Percentiles rank a stretch among this genome's conserved stretches.
Conservation (phyloP, 768 basidiomycete species). For the Cubamyces lactineus region DNA sequence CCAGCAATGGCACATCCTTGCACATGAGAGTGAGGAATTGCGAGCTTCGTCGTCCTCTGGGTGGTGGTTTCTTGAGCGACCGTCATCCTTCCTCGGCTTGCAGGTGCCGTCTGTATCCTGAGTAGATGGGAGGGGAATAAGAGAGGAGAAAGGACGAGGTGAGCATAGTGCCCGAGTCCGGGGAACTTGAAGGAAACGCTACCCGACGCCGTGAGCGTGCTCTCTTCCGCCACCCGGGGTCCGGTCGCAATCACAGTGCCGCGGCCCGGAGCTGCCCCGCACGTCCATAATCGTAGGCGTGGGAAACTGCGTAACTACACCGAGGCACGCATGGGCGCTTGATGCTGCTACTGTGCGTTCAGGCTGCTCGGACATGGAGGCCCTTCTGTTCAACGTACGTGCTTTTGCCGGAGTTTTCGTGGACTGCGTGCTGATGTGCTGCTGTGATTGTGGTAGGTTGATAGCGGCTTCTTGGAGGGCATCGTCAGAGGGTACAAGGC, state of each 20-base stretch:
- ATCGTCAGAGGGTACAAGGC: conserved; percentile 92
- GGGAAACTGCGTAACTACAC: conserved; percentile 16
- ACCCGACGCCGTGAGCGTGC: background rate
- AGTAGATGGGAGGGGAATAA: background rate
- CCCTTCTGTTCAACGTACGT: conserved; percentile 84
- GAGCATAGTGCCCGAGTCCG: background rate
- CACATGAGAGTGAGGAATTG: conserved; percentile 20
- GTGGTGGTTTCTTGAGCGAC: conserved; percentile 19
- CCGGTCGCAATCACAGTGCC: background rate
- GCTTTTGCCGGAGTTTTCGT: conserved; percentile 2
- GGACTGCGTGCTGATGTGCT: conserved; percentile 33
- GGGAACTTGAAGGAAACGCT: background rate
- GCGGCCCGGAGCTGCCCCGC: conserved; percentile 1
- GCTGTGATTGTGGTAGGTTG: conserved; percentile 49
- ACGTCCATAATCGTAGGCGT: background rate
- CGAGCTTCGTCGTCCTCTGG: conserved; percentile 31
- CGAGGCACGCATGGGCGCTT: conserved; percentile 8
- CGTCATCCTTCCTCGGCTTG: background rate
- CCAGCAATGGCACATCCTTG: conserved; percentile 38
- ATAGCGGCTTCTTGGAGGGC: conserved; percentile 77
- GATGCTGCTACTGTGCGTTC: background rate
- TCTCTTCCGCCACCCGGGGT: background rate
- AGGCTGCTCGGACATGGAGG: conserved; percentile 63
- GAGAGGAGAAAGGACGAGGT: background rate
- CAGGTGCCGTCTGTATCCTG: background rate